Conservation (phyloP, 306 rosid species). For the Rosa lucieae region DNA sequence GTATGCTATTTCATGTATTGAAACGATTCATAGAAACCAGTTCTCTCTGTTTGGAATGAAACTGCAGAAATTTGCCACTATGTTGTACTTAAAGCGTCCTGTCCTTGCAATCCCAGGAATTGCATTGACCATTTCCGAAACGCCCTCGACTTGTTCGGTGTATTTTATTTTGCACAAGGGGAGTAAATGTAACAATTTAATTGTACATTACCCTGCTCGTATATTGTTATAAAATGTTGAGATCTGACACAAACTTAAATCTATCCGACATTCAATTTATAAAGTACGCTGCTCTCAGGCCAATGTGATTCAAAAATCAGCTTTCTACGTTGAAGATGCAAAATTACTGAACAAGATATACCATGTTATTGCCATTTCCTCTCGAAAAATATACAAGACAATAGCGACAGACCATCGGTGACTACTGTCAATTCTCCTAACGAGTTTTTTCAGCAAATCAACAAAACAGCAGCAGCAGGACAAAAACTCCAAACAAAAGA, state of each 20-base stretch:
- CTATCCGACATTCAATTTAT: background rate
- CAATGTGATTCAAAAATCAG: constrained; percentile 35
- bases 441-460: constrained; percentile 59
- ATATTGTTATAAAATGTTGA: background rate
- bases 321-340: constrained; percentile 42
- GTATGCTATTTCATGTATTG: background rate
- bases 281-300: background rate
- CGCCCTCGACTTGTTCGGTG: background rate
- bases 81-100: background rate
- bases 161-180: background rate
- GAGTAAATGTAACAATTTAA: background rate
- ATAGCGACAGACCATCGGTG: constrained; percentile 49
- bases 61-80: background rate
- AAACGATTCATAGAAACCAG: background rate
- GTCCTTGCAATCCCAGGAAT: background rate
- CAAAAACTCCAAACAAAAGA: constrained; percentile 70
- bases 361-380: constrained; percentile 68
- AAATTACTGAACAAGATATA: constrained; percentile 59
- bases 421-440: constrained; percentile 50
- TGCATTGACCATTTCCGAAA: background rate
- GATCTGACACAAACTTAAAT: background rate
- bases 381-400: constrained; percentile 74
- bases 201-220: background rate
- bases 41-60: background rate
- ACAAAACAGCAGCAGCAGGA: constrained; percentile 54